These are phyloP conservation scores for Acanthamoeba royreba DNA, from an alignment of 208 protist species.

Conservation along the genomic window DNA sequence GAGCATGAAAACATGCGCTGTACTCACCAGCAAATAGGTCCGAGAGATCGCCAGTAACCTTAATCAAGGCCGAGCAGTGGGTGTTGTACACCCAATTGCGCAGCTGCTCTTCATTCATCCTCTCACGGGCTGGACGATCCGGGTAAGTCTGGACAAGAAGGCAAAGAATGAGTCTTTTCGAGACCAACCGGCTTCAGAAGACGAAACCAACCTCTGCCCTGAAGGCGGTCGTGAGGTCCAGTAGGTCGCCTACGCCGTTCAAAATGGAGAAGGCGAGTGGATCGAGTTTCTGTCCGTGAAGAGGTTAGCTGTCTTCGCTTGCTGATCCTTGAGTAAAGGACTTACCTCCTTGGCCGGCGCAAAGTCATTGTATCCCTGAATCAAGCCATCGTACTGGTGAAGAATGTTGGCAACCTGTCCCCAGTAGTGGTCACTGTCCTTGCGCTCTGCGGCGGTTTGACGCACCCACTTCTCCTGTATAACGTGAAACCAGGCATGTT, in stretches of 20 bases:
- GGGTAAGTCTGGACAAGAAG: neutral
- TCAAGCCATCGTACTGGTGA: neutral
- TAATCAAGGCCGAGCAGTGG: neutral
- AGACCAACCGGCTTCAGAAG: neutral
- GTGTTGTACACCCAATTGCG: neutral
- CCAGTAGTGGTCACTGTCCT: neutral
- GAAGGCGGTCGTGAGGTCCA: neutral
- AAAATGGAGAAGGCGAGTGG: neutral
- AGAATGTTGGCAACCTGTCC: neutral
- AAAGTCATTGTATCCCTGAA: neutral
- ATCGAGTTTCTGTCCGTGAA: neutral
- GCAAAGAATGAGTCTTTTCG: neutral
- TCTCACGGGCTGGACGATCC: neutral
- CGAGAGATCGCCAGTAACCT: neutral
- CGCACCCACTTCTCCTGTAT: neutral
- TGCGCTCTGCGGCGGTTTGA: neutral
- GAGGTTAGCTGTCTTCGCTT: neutral
- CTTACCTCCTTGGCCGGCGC: neutral
- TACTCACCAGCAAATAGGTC: neutral
- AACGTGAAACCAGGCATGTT: neutral
- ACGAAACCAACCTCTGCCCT: neutral
- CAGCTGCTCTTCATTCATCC: neutral
- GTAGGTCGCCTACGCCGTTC: neutral
- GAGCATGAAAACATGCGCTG: too few relatives aligned
- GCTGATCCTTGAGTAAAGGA: neutral